These are phyloP conservation scores for Globisporangium camurandrum DNA, from an alignment of 352 stramenopile species.

Conservation along the genomic window DNA sequence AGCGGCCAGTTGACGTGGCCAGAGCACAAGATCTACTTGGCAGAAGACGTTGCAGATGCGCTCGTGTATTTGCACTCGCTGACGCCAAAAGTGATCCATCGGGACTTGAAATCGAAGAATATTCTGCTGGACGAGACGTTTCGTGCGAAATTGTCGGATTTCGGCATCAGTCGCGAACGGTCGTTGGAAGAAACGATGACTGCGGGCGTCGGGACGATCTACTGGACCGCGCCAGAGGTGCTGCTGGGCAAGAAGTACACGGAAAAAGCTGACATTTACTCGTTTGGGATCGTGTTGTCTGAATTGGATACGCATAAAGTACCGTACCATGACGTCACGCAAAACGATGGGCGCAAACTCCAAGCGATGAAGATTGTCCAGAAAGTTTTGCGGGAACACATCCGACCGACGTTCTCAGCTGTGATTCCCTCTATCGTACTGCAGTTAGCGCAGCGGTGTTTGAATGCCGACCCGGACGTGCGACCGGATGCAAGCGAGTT, in stretches of 20 bases:
- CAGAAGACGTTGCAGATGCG: slow-evolving; percentile 62
- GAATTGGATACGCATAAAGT: slow-evolving; percentile 74
- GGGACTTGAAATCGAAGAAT: slow-evolving; percentile 76
- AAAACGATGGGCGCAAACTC: slow-evolving; percentile 65
- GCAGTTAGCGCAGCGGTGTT: slow-evolving; percentile 52
- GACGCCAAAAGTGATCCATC: slow-evolving; percentile 73
- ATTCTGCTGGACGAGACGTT: slow-evolving; percentile 60
- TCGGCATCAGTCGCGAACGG: slow-evolving; percentile 71
- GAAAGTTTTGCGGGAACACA: slow-evolving; percentile 62
- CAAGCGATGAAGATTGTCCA: slow-evolving; percentile 83
- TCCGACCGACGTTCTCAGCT: slow-evolving; percentile 55
- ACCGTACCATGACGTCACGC: slow-evolving; percentile 74
- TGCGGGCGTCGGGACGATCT: slow-evolving; percentile 72
- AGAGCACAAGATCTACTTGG: slow-evolving; percentile 67
- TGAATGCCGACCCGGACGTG: slow-evolving; percentile 58
- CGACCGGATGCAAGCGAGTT: slow-evolving; percentile 63
- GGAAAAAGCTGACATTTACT: slow-evolving; percentile 81
- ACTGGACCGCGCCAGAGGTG: slow-evolving; percentile 78
- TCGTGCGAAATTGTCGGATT: slow-evolving; percentile 62
- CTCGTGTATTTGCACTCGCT: slow-evolving; percentile 70
- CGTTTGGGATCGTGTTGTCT: slow-evolving; percentile 75
- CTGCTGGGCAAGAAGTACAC: slow-evolving; percentile 82
- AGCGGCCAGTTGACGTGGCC: slow-evolving; percentile 62
- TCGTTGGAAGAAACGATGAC: slow-evolving; percentile 81
- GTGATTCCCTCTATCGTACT: slow-evolving; percentile 48